Base-by-base conservation (phyloP, 495 filamentous ascomycete species). In the Penicillium lagena region DNA sequence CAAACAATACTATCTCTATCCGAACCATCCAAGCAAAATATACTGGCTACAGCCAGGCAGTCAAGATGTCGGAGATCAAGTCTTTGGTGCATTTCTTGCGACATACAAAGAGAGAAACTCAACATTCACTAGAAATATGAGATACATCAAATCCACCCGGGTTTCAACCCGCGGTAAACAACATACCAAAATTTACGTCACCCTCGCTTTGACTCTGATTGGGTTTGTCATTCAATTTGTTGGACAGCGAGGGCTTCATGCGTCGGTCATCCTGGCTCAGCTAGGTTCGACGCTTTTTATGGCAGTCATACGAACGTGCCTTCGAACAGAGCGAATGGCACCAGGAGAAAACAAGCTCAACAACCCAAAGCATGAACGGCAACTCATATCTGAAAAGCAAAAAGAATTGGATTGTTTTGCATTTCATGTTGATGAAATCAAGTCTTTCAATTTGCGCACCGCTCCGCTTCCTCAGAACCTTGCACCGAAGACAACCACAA, bases 201-300 rank as follows among this genome's bases (percentile, higher is more conserved):
- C 57, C 1, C 34, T 70, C 10, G 12, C 17, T 1, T 37, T 69
- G 1, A 70, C 67, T 5, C 43, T 77, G 37, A n/a, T 62, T 1
- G 76, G 75, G 1, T 79, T 75, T 35, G 47, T 76, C 28, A 40
- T 65, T 7, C 74, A 79, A 48, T 79, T 79, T 45, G 52, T 72
- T 7, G 76, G 76, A 1, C 46, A 76, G 4, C 64, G 75, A 34
- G 72, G 67, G 1, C 57, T 79, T 17, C 67, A 76, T 37, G 66
- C 73, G 14, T 71, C 68, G n/a, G 66, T 72, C 7, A 68, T 67
- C 12, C 44, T 77, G 4, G 56, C 70, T 17, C 66, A 76, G 34
- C 47, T 78, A 15, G 67, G 60, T 0, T 66, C 68, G 1, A 76
- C 68, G 1, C 45, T 75, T 6, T 11, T 69, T 10, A 77, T 79